phyloP scores from a whole-genome alignment of 768 basidiomycete genomes.

The Chiua virens region DNA sequence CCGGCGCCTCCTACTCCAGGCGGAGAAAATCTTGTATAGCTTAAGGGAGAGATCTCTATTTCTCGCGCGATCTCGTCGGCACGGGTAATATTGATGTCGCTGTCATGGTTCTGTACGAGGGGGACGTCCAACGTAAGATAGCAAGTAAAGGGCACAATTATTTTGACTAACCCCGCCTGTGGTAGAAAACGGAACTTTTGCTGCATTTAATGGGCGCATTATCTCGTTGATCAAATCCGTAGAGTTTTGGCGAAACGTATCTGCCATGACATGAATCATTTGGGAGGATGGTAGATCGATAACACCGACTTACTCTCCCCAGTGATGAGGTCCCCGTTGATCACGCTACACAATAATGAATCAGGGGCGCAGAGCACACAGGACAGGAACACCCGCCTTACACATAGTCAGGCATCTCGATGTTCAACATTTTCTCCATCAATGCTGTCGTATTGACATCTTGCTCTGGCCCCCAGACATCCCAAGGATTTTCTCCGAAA shows the following conservation, averaged over 20 bases:
- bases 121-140: not conserved
- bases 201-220: constrained; percentile 56
- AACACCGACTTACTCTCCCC: constrained; percentile 51
- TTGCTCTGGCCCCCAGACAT: constrained; percentile 63
- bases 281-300: not conserved
- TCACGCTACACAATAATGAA: constrained; percentile 41
- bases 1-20: constrained; percentile 60
- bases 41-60: constrained; percentile 49
- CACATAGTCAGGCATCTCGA: constrained; percentile 73
- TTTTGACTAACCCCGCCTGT: constrained; percentile 56
- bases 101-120: constrained; percentile 68
- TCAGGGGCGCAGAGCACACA: not conserved
- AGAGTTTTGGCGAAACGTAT: constrained; percentile 66
- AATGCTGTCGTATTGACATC: constrained; percentile 61
- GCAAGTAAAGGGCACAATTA: not conserved
- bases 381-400: constrained; percentile 30
- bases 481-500: constrained; percentile 76
- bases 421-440: constrained; percentile 53
- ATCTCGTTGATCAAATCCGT: constrained; percentile 66
- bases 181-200: constrained; percentile 62
- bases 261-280: constrained; percentile 29
- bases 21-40: constrained; percentile 64
- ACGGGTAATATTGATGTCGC: constrained; percentile 71
- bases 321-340: constrained; percentile 75
- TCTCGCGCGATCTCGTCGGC: constrained; percentile 65